phyloP scores from a whole-genome alignment of 192 early-diverging fungal species.

The Spizellomyces punctatus region DNA sequence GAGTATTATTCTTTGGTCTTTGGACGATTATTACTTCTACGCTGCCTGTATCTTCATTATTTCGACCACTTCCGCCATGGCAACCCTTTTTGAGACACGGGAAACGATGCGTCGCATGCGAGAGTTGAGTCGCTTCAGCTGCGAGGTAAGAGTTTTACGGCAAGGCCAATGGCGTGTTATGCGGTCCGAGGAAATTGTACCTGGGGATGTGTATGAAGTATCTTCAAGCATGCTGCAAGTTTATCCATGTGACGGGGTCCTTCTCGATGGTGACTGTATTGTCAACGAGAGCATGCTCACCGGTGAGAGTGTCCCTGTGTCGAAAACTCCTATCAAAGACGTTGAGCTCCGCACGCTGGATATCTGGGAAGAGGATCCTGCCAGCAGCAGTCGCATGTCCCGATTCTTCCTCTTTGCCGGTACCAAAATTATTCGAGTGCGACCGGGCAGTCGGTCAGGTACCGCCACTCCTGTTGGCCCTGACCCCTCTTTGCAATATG shows the following conservation, averaged over 20 bases:
- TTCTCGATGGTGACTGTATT: slow-evolving; percentile 94
- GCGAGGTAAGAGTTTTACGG: slow-evolving; percentile 75
- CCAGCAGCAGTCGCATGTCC: slow-evolving; percentile 73
- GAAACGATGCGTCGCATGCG: slow-evolving; percentile 75
- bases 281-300: slow-evolving; percentile 98
- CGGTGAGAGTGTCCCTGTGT: slow-evolving; percentile 94
- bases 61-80: slow-evolving; percentile 73
- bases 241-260: slow-evolving; percentile 90
- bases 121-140: slow-evolving; percentile 88
- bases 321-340: slow-evolving; percentile 80
- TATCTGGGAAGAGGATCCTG: slow-evolving; percentile 62
- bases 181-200: slow-evolving; percentile 82
- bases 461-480: slow-evolving; percentile 31
- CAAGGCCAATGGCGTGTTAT: slow-evolving; percentile 50
- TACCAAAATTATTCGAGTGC: slow-evolving; percentile 87
- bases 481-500: slow-evolving; percentile 41
- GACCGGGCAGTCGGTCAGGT: slow-evolving; percentile 39
- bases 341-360: slow-evolving; percentile 64
- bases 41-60: slow-evolving; percentile 91
- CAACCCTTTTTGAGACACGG: slow-evolving; percentile 77
- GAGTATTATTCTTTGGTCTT: slow-evolving; percentile 65
- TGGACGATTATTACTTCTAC: slow-evolving; percentile 96
- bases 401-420: slow-evolving; percentile 91
- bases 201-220: slow-evolving; percentile 91
- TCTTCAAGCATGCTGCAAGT: slow-evolving; percentile 33